Evolutionary conservation across 2,329 filamentous ascomycete genomes (phyloP).

Genomic region (Sordariomycetes sp.): DNA sequence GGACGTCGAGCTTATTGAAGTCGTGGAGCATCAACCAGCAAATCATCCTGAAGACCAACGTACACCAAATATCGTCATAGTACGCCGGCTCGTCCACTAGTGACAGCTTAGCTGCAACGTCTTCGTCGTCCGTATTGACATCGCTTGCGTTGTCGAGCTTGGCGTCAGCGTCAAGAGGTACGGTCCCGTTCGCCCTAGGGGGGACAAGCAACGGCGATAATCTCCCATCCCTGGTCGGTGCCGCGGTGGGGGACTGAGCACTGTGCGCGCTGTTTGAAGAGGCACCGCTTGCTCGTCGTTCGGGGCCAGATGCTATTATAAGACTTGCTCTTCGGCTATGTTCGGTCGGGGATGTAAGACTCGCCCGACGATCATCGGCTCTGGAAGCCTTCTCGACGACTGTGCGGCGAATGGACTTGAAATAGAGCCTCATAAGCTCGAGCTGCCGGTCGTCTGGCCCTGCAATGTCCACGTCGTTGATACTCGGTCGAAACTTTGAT

Average conservation of each 20-base stretch:
- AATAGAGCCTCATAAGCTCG: slow-evolving; percentile 44
- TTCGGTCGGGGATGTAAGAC: no score
- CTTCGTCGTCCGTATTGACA: no score
- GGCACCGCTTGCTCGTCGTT: no score
- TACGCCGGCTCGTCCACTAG: slow-evolving; percentile 11
- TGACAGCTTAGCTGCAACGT: no score
- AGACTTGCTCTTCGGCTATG: no score
- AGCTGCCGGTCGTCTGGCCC: slow-evolving; percentile 39
- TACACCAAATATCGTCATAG: slow-evolving; percentile 42
- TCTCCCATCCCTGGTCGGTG: no score
- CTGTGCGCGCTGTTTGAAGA: no score
- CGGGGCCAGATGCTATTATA: no score
- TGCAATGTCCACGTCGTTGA: slow-evolving; percentile 36
- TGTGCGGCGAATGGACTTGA: slow-evolving; percentile 28
- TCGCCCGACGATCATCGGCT: not conserved
- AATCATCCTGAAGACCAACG: slow-evolving; percentile 46
- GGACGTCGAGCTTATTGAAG: slow-evolving; percentile 44
- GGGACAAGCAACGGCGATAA: no score
- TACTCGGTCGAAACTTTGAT: slow-evolving; percentile 14
- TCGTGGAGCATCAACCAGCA: slow-evolving; percentile 50
- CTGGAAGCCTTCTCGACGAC: slow-evolving; percentile 18
- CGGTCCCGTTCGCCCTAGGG: no score
- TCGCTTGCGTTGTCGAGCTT: not conserved
- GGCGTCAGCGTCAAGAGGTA: no score
- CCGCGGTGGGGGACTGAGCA: no score